Evolutionary conservation across 73 alveolate species (phyloP), one percentile per base, ranked within the genome.

Genomic region (Paramecium bursaria): DNA sequence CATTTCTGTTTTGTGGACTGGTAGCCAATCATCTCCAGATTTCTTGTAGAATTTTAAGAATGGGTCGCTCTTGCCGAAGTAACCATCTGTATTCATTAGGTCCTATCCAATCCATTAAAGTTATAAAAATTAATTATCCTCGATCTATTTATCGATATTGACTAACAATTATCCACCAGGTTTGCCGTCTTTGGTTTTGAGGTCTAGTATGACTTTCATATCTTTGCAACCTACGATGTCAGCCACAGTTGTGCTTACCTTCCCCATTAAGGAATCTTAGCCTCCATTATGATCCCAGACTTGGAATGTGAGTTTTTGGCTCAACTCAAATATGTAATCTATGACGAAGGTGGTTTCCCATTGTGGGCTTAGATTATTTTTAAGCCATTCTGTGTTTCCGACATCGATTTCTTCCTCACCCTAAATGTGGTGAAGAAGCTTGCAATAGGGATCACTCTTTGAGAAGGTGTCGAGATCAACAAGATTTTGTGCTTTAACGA

Each of bases 301-400:
- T 50, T 77, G 86, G 85, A 91, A 86, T 27, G 22, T 85, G 3
- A 93, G 3, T 27, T 42, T 33, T 75, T 95, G 94, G 51, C 92
- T 93, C 49, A 82, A 86, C 75, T 95, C 98, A 77, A 95, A 95
- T 75, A 73, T 91, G 55, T 79, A 95, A 75, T 94, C 95, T 10
- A 95, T 61, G 39, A 53, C 86, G 54, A 92, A 54, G 19, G 75
- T 48, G 35, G 73, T 92, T 7, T 57, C 52, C 77, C 92, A 92
- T 25, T 74, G 85, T 15, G 97, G 97, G 48, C 85, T 92, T 17
- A 92, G 75, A 49, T 87, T 91, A 79, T 92, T 86, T 25, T 85
- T 74, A 13, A 75, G 14, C 19, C 74, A 54, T 73, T 92, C 97
- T 1, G 96, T 92, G 21, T 73, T 85, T 1, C 94, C 95, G 15